Conservation (phyloP, 495 filamentous ascomycete genomes). For the Durotheca rogersii region DNA sequence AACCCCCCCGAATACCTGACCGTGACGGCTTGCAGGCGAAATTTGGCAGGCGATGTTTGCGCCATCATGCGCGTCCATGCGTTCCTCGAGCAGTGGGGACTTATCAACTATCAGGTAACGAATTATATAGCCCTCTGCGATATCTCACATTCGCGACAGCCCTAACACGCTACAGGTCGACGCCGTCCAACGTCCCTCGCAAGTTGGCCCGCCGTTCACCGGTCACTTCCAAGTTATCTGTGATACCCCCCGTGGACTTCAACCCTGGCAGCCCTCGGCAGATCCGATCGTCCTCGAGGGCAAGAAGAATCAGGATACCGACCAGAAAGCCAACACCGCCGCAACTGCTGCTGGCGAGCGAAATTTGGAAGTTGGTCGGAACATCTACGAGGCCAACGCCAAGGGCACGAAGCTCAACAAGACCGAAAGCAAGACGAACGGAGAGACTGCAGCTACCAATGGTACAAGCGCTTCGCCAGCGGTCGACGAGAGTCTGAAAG, state of each 20-base stretch:
- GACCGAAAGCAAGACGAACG: conserved; percentile 62
- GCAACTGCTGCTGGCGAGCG: conserved; percentile 74
- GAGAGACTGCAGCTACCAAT: conserved; percentile 63
- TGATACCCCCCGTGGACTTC: conserved; percentile 91
- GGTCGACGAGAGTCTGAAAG: conserved; percentile 61
- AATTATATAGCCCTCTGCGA: no score
- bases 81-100: conserved; percentile 97
- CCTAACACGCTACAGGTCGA: conserved; percentile 69
- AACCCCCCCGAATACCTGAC: conserved; percentile 96
- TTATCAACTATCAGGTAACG: conserved; percentile 97
- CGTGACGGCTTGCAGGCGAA: conserved; percentile 93
- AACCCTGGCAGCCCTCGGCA: conserved; percentile 88
- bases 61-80: conserved; percentile 98
- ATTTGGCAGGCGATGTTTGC: conserved; percentile 95
- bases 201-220: conserved; percentile 93
- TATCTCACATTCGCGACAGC: not conserved
- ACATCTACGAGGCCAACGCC: conserved; percentile 90
- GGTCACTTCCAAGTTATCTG: conserved; percentile 94
- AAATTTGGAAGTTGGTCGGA: conserved; percentile 87
- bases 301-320: conserved; percentile 74
- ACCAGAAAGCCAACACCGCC: conserved; percentile 62
- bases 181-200: conserved; percentile 88
- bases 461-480: conserved; percentile 44
- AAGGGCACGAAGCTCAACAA: conserved; percentile 73
- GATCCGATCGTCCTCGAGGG: conserved; percentile 65